phyloP scores from a whole-genome alignment of 192 early-diverging fungal species.

The Paraglomus brasilianum region DNA sequence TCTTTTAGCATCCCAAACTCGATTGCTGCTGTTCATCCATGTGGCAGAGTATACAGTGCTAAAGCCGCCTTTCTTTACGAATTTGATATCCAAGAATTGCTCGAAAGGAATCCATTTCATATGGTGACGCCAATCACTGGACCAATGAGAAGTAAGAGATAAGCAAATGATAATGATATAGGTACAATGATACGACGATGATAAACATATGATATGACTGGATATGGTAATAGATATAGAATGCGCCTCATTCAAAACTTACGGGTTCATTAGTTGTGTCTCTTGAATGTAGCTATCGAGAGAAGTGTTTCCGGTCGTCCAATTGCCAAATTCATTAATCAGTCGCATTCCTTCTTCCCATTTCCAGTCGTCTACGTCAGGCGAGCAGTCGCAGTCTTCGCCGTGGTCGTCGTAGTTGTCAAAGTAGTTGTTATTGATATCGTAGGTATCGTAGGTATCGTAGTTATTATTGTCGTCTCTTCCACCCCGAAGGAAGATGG shows the following conservation, averaged over 20 bases:
- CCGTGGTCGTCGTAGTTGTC: too few species aligned
- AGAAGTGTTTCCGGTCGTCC: slow-evolving; percentile 13
- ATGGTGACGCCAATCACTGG: slow-evolving; percentile 17
- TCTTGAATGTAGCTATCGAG: slow-evolving; percentile 24
- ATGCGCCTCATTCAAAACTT: background rate
- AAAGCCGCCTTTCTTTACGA: slow-evolving; percentile 14
- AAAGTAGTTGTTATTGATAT: too few species aligned
- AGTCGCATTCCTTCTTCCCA: slow-evolving; percentile 28
- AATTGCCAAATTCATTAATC: slow-evolving; percentile 28
- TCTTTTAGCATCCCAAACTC: slow-evolving; percentile 17
- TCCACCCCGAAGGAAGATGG: too few species aligned
- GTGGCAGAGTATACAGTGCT: slow-evolving; percentile 28
- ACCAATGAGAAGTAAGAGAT: background rate
- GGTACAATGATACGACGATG: background rate
- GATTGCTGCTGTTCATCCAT: slow-evolving; percentile 13
- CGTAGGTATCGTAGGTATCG: too few species aligned
- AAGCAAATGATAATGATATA: background rate
- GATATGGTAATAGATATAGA: background rate
- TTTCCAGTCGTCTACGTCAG: slow-evolving; percentile 27
- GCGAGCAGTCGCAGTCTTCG: too few species aligned
- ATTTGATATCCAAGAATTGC: slow-evolving; percentile 20
- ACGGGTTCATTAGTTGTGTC: slow-evolving; percentile 23
- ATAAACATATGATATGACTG: background rate
- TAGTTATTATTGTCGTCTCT: too few species aligned
- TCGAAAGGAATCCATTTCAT: slow-evolving; percentile 31